Conservation (phyloP, 495 filamentous ascomycete genomes). For the Aspergillus bridgeri region DNA sequence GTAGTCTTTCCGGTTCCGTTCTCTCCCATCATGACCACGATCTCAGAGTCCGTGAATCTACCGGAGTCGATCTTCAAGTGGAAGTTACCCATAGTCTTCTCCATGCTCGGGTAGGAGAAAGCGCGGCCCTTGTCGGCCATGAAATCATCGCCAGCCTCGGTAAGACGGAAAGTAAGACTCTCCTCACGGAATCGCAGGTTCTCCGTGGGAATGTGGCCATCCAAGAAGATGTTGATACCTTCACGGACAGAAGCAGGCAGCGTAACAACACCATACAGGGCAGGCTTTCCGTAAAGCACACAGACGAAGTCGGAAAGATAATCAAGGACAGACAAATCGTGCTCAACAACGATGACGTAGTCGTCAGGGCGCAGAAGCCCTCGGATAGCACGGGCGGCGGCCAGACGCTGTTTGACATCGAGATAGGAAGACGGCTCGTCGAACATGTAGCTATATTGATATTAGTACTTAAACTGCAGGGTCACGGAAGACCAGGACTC, state of each 20-base stretch:
- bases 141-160: constrained; percentile 89
- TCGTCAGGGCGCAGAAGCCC: constrained; percentile 80
- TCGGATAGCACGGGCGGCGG: constrained; percentile 87
- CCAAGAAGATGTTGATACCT: constrained; percentile 99
- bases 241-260: constrained; percentile 93
- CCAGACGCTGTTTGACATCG: constrained; percentile 96
- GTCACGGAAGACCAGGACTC: constrained; percentile 14
- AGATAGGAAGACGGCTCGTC: constrained; percentile 98
- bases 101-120: constrained; percentile 85
- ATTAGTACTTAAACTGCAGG: not conserved
- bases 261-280: constrained; percentile 97
- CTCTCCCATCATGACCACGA: constrained; percentile 99
- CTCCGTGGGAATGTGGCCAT: constrained; percentile 96
- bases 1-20: constrained; percentile 96
- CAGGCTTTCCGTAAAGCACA: constrained; percentile 90
- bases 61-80: constrained; percentile 77
- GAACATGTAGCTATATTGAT: constrained; percentile 81
- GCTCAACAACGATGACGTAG: constrained; percentile 98
- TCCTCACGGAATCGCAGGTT: constrained; percentile 98
- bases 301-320: constrained; percentile 99
- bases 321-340: constrained; percentile 96
- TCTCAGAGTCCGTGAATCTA: constrained; percentile 94
- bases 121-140: constrained; percentile 77
- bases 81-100: constrained; percentile 91
- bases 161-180: constrained; percentile 91